phyloP scores from a whole-genome alignment of 805 yeast species.

The Saturnispora kantuleensis region DNA sequence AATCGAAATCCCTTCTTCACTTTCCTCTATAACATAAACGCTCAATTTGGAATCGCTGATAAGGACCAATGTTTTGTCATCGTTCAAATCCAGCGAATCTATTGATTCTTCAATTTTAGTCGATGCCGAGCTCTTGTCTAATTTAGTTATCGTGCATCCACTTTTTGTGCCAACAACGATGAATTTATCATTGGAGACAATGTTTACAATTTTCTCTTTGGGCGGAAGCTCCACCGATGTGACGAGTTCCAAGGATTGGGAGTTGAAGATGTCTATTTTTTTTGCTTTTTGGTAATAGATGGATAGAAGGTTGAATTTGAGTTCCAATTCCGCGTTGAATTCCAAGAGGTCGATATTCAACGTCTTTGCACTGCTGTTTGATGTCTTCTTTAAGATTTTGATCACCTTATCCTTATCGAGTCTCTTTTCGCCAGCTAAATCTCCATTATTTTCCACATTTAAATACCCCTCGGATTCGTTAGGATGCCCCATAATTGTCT shows the following conservation, averaged over 20 bases:
- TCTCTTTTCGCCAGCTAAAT: background rate
- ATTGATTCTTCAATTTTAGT: background rate
- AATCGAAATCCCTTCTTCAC: conserved; percentile 11
- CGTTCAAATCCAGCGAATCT: conserved; percentile 7
- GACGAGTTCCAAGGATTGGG: background rate
- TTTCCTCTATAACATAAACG: conserved; percentile 2
- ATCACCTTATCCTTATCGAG: background rate
- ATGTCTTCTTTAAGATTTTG: background rate
- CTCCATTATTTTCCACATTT: conserved; percentile 2
- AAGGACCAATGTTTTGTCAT: conserved; percentile 15
- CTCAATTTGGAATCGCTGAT: background rate
- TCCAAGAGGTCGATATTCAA: background rate
- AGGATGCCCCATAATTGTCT: conserved; percentile 10
- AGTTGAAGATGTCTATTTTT: conserved; percentile 16
- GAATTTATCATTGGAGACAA: conserved; percentile 11
- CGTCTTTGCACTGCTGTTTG: background rate
- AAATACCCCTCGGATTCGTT: conserved; percentile 12
- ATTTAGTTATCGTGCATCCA: too few species aligned
- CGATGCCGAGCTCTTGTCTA: background rate
- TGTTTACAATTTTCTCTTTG: conserved; percentile 11
- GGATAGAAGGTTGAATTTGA: conserved; percentile 10
- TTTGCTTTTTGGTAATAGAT: conserved; percentile 17
- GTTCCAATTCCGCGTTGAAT: conserved; percentile 8
- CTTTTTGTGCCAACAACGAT: conserved; percentile 13
- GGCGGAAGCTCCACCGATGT: conserved; percentile 5